A percentile compares a stretch with the other conserved stretches of the same genome.
phyloP scores from a whole-genome alignment of 2,329 filamentous ascomycete genomes.

The Sporothrix protearum region DNA sequence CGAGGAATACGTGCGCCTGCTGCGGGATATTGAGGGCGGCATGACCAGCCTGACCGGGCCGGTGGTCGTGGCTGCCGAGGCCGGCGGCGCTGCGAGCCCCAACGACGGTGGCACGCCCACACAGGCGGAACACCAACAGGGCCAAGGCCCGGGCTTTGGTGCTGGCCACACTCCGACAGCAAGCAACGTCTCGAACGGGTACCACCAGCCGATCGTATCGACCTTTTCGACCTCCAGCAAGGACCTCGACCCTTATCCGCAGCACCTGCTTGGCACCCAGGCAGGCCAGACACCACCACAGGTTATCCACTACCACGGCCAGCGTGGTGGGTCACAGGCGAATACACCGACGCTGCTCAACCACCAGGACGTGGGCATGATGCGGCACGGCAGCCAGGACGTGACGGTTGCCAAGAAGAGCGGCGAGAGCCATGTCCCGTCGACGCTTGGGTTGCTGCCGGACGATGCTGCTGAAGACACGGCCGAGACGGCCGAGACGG shows the following conservation, averaged over 20 bases:
- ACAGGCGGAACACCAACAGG: slow-evolving; percentile 51
- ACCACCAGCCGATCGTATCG: slow-evolving; percentile 64
- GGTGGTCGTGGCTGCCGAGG: slow-evolving; percentile 40
- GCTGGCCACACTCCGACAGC: slow-evolving; percentile 46
- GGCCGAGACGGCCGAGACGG: not conserved
- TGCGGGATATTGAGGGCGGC: slow-evolving; percentile 90
- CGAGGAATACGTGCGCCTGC: slow-evolving; percentile 89
- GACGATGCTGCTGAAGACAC: slow-evolving; percentile 38
- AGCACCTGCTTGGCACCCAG: slow-evolving; percentile 59
- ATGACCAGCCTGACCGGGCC: slow-evolving; percentile 69
- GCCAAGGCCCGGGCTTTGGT: slow-evolving; percentile 30
- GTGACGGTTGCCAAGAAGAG: slow-evolving; percentile 37
- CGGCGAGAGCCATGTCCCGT: slow-evolving; percentile 39
- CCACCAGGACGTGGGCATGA: slow-evolving; percentile 47
- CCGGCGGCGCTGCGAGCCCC: slow-evolving; percentile 51
- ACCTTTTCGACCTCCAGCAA: slow-evolving; percentile 69
- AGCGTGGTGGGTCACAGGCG: slow-evolving; percentile 63
- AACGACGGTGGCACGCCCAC: slow-evolving; percentile 60
- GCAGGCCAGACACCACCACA: slow-evolving; percentile 62
- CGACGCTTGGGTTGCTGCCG: slow-evolving; percentile 41
- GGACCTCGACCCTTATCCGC: slow-evolving; percentile 65
- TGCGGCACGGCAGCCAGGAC: slow-evolving; percentile 51
- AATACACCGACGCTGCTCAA: slow-evolving; percentile 59
- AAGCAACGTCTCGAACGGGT: slow-evolving; percentile 54
- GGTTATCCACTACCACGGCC: slow-evolving; percentile 64